These are phyloP conservation scores for Skeletonema marinoi DNA, from an alignment of 108 stramenopile genomes.

Conservation along the genomic window DNA sequence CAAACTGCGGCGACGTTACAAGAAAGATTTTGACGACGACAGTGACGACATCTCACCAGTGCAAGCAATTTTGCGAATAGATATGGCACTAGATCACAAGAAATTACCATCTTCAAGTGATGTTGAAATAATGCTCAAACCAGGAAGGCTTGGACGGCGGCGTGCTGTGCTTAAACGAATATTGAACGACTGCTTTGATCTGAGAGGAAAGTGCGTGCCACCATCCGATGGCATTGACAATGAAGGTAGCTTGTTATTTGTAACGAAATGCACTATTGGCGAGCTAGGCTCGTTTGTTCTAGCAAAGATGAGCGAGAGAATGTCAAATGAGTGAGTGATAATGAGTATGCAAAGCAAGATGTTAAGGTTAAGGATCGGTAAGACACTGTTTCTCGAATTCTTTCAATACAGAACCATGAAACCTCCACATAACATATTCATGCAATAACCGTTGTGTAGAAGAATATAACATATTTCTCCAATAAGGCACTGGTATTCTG, in stretches of 20 bases:
- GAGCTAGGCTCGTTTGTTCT: constrained; percentile 56
- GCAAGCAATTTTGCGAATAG: constrained; percentile 63
- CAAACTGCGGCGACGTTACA: constrained; percentile 13
- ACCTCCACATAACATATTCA: constrained; percentile 22
- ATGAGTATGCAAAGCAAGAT: background rate
- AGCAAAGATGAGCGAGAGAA: constrained; percentile 22
- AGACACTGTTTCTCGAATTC: constrained; percentile 1
- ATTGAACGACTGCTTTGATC: constrained; percentile 57
- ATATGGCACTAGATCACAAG: constrained; percentile 55
- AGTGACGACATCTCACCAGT: constrained; percentile 27
- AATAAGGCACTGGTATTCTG: background rate
- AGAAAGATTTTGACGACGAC: constrained; percentile 2
- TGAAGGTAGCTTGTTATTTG: constrained; percentile 34
- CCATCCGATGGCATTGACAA: constrained; percentile 1
- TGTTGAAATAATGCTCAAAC: constrained; percentile 61
- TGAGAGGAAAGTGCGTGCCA: constrained; percentile 80
- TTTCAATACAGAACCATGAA: constrained; percentile 13
- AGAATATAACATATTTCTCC: constrained; percentile 19
- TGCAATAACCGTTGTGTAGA: constrained; percentile 14
- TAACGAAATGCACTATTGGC: constrained; percentile 51
- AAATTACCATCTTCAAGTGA: constrained; percentile 47
- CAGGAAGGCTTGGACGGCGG: constrained; percentile 52
- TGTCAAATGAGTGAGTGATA: background rate
- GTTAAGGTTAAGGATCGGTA: background rate
- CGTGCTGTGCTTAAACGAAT: constrained; percentile 57